phyloP scores from a whole-genome alignment of 495 filamentous ascomycete genomes.

The Achaetomiella virescens region DNA sequence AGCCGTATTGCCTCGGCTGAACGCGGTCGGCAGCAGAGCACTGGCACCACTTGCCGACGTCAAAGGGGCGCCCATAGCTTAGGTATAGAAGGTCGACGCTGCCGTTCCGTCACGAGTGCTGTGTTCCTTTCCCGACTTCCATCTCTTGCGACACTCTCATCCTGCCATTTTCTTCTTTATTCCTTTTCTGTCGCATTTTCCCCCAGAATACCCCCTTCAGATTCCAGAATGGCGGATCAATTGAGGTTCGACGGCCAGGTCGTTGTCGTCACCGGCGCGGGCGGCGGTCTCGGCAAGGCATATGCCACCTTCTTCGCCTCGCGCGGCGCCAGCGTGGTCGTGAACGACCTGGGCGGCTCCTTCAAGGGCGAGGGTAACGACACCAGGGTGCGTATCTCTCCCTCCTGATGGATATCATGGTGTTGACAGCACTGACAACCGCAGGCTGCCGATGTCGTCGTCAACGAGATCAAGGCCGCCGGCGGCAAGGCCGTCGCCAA shows the following conservation, averaged over 20 bases:
- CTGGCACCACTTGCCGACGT: conserved; percentile 15
- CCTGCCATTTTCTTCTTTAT: not conserved
- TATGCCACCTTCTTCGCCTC: conserved; percentile 90
- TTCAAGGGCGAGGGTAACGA: conserved; percentile 92
- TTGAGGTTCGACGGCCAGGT: conserved; percentile 94
- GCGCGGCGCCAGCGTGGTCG: conserved; percentile 90
- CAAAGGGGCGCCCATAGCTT: conserved; percentile 13
- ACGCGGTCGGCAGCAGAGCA: conserved; percentile 14
- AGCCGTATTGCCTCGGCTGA: conserved; percentile 24
- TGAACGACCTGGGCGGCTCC: conserved; percentile 92
- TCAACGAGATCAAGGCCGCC: conserved; percentile 84
- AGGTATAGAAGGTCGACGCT: conserved; percentile 11
- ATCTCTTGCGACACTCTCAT: conserved; percentile 2
- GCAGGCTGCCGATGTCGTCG: conserved; percentile 90
- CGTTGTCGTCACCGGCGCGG: conserved; percentile 93
- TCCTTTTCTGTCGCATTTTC: conserved; percentile 6
- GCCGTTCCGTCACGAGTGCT: not conserved
- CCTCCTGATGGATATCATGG: not conserved
- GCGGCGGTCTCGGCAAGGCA: conserved; percentile 87
- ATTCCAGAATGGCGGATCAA: conserved; percentile 61
- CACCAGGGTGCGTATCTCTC: conserved; percentile 55
- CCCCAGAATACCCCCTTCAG: conserved; percentile 17
- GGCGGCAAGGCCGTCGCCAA: conserved; percentile 97
- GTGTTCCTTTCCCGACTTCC: not conserved
- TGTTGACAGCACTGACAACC: not conserved